Evolutionary conservation across 352 stramenopile species (phyloP), one percentile per base, ranked within the genome.

Genomic region (Blastocystis hominis): DNA sequence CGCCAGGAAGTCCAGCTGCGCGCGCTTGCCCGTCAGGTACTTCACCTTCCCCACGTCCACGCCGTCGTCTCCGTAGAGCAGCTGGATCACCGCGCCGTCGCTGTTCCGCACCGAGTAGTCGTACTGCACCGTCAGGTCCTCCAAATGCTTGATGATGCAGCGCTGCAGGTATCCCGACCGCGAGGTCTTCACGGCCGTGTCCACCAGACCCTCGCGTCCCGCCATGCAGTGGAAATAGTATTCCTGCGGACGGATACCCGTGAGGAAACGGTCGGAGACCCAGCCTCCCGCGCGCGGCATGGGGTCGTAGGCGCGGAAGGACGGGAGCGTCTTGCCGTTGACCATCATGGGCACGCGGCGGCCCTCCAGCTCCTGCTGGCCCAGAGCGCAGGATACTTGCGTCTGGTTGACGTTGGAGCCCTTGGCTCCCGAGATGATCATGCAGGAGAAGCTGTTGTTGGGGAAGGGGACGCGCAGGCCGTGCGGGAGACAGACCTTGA

Each of bases 171-270:
- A 99, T 68, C 97, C 97, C 89, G 95, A 98, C 54, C 96, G 94
- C 87, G 94, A 98, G 2, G 97, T 99, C 92, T 99, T 99, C n/a
- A 99, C 97, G 70, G 97, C 97, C 44, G 97, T 99, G 55, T 93
- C 91, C 38, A 98, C 94, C 47, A 98, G 90, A 90, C 97, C 97
- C 92, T 99, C 97, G 88, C 97, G 92, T 17, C 97, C 97, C 86
- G 96, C 96, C 97, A 99, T 99, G 91, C 96, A 99, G 93, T 99
- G 97, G 90, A 99, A 98, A 91, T 99, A 99, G 91, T 99, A 99
- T 91, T 99, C 97, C 90, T 99, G 93, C n/a, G 93, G 92, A 42
- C 93, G 89, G 50, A 95, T 70, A 64, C 97, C 97, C 55, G 97
- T 99, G 53, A 99, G 92, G 91, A 99, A 99, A 13, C 97, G 93